These are phyloP conservation scores for Boehmeria nivea DNA, from an alignment of 306 rosid species.

Conservation along the genomic window DNA sequence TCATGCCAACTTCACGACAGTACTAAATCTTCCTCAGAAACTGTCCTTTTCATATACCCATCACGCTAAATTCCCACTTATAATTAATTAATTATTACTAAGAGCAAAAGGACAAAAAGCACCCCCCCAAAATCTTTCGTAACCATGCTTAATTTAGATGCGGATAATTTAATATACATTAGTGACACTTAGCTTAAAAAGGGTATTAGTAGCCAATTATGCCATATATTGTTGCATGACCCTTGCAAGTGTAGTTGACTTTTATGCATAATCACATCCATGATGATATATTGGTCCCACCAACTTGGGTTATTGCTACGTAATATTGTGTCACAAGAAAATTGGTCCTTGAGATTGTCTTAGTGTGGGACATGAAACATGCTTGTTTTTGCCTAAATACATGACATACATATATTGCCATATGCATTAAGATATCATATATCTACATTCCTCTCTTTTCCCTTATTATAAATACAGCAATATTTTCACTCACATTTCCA, in stretches of 20 bases:
- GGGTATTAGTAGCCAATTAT: not conserved
- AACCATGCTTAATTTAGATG: not conserved
- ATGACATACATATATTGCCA: not conserved
- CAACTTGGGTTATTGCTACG: not conserved
- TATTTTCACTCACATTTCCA: conserved; percentile 13
- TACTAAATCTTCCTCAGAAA: not conserved
- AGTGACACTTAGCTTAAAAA: not conserved
- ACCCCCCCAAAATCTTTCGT: not conserved
- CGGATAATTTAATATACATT: not conserved
- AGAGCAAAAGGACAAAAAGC: not conserved
- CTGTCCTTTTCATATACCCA: not conserved
- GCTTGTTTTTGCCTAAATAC: conserved; percentile 2
- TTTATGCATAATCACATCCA: not conserved
- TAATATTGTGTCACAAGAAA: not conserved
- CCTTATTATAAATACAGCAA: conserved; percentile 35
- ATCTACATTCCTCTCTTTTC: conserved; percentile 11
- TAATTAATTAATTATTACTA: not conserved
- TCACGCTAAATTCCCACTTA: not conserved
- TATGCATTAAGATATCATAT: not conserved
- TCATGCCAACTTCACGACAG: not conserved
- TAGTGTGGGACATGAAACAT: conserved; percentile 31
- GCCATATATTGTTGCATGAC: conserved; percentile 19
- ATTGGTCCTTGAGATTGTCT: not conserved
- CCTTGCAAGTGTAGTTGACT: conserved; percentile 22
- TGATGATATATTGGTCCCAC: conserved; percentile 7